These are phyloP conservation scores for Ophiosphaerella narmari DNA, from an alignment of 2,329 filamentous ascomycete species.

Conservation along the genomic window DNA sequence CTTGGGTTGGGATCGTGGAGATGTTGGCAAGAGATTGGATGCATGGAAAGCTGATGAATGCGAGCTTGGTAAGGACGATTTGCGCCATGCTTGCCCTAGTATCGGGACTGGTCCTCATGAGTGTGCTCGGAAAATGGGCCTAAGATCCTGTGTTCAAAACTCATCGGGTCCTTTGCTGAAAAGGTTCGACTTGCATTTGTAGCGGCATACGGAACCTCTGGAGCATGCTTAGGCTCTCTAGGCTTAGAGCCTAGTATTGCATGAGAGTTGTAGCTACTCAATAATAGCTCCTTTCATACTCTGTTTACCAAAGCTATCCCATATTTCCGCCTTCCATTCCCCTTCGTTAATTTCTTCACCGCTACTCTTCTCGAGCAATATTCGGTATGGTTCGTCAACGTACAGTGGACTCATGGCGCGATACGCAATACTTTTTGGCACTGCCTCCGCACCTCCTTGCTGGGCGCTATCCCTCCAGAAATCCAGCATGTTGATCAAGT, in stretches of 20 bases:
- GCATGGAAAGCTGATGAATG: slow-evolving; percentile 54
- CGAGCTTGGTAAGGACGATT: slow-evolving; percentile 54
- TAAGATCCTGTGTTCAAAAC: slow-evolving; percentile 31
- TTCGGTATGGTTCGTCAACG: slow-evolving; percentile 36
- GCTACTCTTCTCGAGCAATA: slow-evolving; percentile 22
- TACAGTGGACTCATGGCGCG: slow-evolving; percentile 41
- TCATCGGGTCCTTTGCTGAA: not conserved
- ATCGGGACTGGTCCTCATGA: slow-evolving; percentile 70
- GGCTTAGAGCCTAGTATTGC: not conserved
- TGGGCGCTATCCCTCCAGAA: slow-evolving; percentile 37
- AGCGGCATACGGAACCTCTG: not conserved
- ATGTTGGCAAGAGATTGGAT: slow-evolving; percentile 81
- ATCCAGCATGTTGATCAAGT: slow-evolving; percentile 58
- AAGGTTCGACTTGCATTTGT: slow-evolving; percentile 1
- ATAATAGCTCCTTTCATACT: slow-evolving; percentile 38
- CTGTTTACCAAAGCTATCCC: slow-evolving; percentile 39
- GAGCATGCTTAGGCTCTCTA: not conserved
- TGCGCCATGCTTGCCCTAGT: slow-evolving; percentile 61
- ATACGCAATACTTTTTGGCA: slow-evolving; percentile 35
- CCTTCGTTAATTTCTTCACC: not conserved
- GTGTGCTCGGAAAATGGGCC: slow-evolving; percentile 76
- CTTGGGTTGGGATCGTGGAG: slow-evolving; percentile 81
- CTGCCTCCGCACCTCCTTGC: slow-evolving; percentile 14
- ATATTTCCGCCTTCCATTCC: slow-evolving; percentile 34
- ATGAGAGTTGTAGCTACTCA: slow-evolving; percentile 12